Evolutionary conservation across 2,329 filamentous ascomycete genomes (phyloP).

Genomic region (Aspergillus pseudoglaucus): DNA sequence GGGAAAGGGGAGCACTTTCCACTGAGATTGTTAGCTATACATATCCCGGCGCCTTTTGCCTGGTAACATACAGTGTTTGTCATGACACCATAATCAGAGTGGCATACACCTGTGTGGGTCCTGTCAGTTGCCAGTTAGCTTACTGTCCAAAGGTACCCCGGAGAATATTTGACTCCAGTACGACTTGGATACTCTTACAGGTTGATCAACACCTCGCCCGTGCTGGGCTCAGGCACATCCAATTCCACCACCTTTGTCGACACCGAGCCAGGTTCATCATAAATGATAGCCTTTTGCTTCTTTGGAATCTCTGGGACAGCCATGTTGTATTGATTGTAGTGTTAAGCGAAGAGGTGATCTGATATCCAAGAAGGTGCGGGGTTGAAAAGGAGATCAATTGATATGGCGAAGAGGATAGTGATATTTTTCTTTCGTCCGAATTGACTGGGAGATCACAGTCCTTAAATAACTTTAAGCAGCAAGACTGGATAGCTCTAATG

Average conservation of each 20-base stretch:
- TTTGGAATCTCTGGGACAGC: constrained; percentile 43
- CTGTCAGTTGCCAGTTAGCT: constrained; percentile 21
- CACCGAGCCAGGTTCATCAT: constrained; percentile 59
- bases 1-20: constrained; percentile 52
- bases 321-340: constrained; percentile 17
- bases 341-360: too few relatives aligned
- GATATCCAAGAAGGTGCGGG: neutral
- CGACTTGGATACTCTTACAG: constrained; percentile 35
- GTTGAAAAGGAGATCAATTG: neutral
- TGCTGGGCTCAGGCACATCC: constrained; percentile 58
- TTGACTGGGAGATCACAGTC: too few relatives aligned
- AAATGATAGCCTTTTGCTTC: constrained; percentile 58
- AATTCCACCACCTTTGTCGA: constrained; percentile 59
- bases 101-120: constrained; percentile 60
- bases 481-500: too few relatives aligned
- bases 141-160: too few relatives aligned
- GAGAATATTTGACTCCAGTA: too few relatives aligned
- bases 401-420: neutral
- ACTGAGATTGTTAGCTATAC: constrained; percentile 31
- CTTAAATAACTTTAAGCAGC: too few relatives aligned
- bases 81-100: constrained; percentile 56
- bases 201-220: constrained; percentile 58
- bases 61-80: constrained; percentile 32
- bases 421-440: neutral
- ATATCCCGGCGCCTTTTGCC: neutral